Evolutionary conservation across 164 flowering plant genomes (phyloP).

Genomic region (Chimonanthus salicifolius): DNA sequence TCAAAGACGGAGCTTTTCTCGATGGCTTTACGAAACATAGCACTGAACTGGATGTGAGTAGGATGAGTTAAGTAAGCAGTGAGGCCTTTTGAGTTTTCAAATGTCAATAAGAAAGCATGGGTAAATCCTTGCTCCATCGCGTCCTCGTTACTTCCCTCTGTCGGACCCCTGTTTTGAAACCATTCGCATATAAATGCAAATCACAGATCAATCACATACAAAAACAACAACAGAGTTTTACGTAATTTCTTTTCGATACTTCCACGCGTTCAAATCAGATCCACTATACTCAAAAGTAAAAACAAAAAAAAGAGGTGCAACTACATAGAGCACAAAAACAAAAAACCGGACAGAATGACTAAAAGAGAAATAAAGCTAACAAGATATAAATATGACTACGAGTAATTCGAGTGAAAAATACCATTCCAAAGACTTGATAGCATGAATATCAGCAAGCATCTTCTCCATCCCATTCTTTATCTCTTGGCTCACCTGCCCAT

Average conservation of each 20-base stretch:
- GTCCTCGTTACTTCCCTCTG: not conserved
- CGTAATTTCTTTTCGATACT: not conserved
- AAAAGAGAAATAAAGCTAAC: too few relatives aligned
- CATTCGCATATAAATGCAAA: too few relatives aligned
- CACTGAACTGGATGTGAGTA: not conserved
- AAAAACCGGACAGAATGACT: too few relatives aligned
- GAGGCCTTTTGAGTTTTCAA: not conserved
- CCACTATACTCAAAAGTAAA: too few relatives aligned
- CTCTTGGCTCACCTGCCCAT: slow-evolving; percentile 57
- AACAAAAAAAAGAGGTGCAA: too few relatives aligned
- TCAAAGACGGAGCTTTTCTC: not conserved
- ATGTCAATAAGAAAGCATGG: not conserved
- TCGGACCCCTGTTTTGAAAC: not conserved
- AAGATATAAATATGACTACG: too few relatives aligned
- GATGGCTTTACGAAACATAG: not conserved
- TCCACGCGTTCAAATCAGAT: not conserved
- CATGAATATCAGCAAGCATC: slow-evolving; percentile 49
- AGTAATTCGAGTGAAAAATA: slow-evolving; percentile 10
- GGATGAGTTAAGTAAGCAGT: not conserved
- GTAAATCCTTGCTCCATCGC: not conserved
- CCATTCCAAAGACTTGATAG: slow-evolving; percentile 77
- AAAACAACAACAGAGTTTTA: not conserved
- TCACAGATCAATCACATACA: not conserved
- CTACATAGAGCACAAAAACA: too few relatives aligned
- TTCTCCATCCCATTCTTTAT: slow-evolving; percentile 60